A percentile compares a stretch with the other conserved stretches of the same genome.
Evolutionary conservation across 176 grass and related monocot species (phyloP).

Genomic region (Triticum dicoccoides): DNA sequence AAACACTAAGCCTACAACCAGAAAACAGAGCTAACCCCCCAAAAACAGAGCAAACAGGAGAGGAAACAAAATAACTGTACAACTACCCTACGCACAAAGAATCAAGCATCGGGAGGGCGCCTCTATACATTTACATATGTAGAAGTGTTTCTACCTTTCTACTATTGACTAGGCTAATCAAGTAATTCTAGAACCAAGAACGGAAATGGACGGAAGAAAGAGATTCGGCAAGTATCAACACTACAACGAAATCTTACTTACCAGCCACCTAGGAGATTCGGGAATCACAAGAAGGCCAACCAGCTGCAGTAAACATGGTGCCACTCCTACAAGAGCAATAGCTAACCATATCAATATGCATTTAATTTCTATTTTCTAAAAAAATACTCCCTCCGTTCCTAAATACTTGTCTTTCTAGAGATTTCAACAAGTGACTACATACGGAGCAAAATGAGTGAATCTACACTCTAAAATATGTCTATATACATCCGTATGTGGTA

Average conservation of each 20-base stretch:
- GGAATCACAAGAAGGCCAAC: constrained; percentile 67
- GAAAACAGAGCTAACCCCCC: too few species aligned
- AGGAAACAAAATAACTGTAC: too few species aligned
- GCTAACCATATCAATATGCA: neutral
- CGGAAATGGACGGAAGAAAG: neutral
- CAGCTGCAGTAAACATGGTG: constrained; percentile 67
- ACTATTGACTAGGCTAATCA: neutral
- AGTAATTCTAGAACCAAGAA: neutral
- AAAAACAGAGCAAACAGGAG: too few species aligned
- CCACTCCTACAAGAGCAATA: constrained; percentile 43
- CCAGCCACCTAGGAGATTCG: constrained; percentile 88
- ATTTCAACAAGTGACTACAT: constrained; percentile 15
- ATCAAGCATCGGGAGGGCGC: too few species aligned
- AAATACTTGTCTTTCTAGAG: too few species aligned
- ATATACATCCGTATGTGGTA: too few species aligned
- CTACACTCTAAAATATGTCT: too few species aligned
- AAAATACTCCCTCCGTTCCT: too few species aligned
- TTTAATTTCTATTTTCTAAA: neutral
- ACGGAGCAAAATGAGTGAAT: neutral
- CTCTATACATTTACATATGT: neutral
- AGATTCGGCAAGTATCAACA: neutral
- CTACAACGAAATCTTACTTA: constrained; percentile 23
- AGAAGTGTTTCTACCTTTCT: neutral
- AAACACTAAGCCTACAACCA: too few species aligned
- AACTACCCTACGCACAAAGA: too few species aligned